phyloP scores from a whole-genome alignment of 2,329 filamentous ascomycete genomes.

The Xenosphaeropsis pyriputrescens region DNA sequence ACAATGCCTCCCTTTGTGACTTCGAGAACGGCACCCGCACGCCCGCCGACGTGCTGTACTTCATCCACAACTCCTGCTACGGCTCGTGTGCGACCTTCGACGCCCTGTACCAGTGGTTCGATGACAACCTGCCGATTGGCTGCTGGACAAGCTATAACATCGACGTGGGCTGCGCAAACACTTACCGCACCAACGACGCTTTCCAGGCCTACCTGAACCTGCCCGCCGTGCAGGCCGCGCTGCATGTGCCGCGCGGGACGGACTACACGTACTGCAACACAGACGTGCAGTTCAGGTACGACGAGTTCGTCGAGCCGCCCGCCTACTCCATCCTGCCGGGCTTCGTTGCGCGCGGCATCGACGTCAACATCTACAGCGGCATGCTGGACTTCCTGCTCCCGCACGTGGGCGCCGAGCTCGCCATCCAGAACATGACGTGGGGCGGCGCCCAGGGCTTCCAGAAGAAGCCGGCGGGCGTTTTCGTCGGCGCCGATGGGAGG shows the following conservation, averaged over 20 bases:
- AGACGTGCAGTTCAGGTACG: conserved; percentile 24
- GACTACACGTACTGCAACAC: conserved; percentile 27
- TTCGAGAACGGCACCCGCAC: conserved; percentile 1
- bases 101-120: not conserved
- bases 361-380: conserved; percentile 42
- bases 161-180: not conserved
- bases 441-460: conserved; percentile 44
- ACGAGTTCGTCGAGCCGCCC: conserved; percentile 26
- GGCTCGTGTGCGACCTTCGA: conserved; percentile 1
- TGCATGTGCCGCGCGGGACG: conserved; percentile 32
- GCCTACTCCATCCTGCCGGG: conserved; percentile 34
- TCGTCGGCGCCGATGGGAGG: not conserved
- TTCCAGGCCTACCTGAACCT: conserved; percentile 39
- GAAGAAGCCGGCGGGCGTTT: conserved; percentile 20
- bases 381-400: conserved; percentile 42
- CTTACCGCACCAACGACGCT: conserved; percentile 21
- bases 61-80: conserved; percentile 2
- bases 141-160: conserved; percentile 43
- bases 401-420: conserved; percentile 31
- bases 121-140: not conserved
- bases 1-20: not conserved
- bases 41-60: not conserved
- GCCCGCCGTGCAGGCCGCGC: conserved; percentile 37
- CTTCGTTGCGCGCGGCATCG: conserved; percentile 37
- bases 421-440: conserved; percentile 55